Evolutionary conservation across 352 stramenopile species (phyloP).

Genomic region (Phytophthora chlamydospora): DNA sequence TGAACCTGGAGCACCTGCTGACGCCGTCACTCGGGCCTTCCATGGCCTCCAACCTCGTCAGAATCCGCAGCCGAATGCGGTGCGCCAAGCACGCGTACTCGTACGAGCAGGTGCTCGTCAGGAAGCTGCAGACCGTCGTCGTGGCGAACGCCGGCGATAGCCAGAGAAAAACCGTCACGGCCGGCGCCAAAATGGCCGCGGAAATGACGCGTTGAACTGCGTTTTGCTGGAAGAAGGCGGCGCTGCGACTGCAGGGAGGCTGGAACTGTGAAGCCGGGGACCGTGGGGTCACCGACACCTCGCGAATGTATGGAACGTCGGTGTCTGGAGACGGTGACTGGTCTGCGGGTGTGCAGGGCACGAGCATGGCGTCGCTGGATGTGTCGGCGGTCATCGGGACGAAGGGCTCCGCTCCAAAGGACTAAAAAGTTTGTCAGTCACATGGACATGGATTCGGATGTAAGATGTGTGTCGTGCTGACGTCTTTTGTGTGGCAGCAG

Average conservation of each 20-base stretch:
- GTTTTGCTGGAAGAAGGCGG: constrained; percentile 44
- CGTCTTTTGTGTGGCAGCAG: too few species aligned
- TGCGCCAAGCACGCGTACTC: constrained; percentile 75
- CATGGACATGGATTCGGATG: too few species aligned
- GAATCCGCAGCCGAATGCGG: constrained; percentile 60
- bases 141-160: constrained; percentile 65
- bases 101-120: constrained; percentile 65
- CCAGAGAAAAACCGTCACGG: constrained; percentile 74
- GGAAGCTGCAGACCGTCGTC: constrained; percentile 61
- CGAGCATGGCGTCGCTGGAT: background rate
- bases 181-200: constrained; percentile 52
- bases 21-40: constrained; percentile 28
- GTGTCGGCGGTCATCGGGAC: too few species aligned
- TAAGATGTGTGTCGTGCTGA: too few species aligned
- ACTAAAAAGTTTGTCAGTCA: too few species aligned
- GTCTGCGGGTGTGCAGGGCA: background rate
- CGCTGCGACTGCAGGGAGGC: constrained; percentile 8
- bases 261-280: background rate
- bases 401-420: too few species aligned
- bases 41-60: constrained; percentile 39
- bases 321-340: background rate
- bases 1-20: constrained; percentile 26
- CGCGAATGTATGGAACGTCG: constrained; percentile 11
- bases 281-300: constrained; percentile 7
- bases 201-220: constrained; percentile 67